phyloP scores from a whole-genome alignment of 1,139 yeast species.

The Kodamaea arcana region DNA sequence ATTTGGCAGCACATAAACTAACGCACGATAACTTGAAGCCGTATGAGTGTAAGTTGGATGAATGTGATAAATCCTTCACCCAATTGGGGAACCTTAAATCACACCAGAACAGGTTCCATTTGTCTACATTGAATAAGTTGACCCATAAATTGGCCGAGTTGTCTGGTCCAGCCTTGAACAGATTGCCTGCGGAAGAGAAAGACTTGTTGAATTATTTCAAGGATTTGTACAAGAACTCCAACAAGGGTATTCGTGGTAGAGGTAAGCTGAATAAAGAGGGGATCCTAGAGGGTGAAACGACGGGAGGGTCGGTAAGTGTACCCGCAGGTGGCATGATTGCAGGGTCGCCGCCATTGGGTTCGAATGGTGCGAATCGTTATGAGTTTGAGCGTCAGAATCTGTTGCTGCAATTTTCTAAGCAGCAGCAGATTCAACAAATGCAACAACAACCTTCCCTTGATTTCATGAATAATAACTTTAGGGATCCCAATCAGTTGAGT shows the following conservation, averaged over 20 bases:
- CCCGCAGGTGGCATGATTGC: constrained; percentile 9
- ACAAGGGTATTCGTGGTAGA: constrained; percentile 87
- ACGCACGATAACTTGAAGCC: constrained; percentile 83
- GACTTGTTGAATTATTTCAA: constrained; percentile 74
- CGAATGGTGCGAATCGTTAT: constrained; percentile 6
- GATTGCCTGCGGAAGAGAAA: constrained; percentile 58
- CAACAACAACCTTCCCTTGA: constrained; percentile 12
- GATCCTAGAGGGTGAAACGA: constrained; percentile 1
- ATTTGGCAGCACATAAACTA: constrained; percentile 77
- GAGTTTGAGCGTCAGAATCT: constrained; percentile 5
- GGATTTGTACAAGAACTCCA: constrained; percentile 76
- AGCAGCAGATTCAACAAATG: constrained; percentile 7
- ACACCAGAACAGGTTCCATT: constrained; percentile 87
- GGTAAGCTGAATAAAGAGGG: constrained; percentile 45
- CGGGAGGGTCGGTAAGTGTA: constrained; percentile 3
- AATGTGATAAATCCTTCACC: constrained; percentile 80
- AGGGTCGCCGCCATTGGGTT: constrained; percentile 6
- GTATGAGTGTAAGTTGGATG: constrained; percentile 72
- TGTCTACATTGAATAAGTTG: constrained; percentile 60
- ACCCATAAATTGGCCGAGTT: constrained; percentile 63
- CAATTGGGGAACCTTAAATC: constrained; percentile 91
- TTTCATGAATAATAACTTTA: constrained; percentile 11
- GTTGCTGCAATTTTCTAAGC: constrained; percentile 2
- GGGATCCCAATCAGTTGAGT: constrained; percentile 12
- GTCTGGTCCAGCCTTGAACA: constrained; percentile 40